These are phyloP conservation scores for Marasmius oreades DNA, from an alignment of 1,284 basidiomycete species.

Conservation along the genomic window DNA sequence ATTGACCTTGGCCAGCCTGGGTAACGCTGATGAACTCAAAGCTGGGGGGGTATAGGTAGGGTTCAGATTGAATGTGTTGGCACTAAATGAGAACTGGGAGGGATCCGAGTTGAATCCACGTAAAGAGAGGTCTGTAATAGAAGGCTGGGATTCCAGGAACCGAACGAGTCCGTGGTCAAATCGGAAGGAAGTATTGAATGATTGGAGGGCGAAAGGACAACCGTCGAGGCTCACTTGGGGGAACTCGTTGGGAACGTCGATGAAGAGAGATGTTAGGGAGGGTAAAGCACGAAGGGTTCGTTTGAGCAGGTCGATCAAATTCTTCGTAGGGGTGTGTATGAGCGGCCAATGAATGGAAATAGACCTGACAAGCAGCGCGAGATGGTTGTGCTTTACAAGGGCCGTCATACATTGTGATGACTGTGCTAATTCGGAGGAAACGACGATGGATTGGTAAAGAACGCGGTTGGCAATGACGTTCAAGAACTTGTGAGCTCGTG, in stretches of 20 bases:
- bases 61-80: conserved; percentile 19
- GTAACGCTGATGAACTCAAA: conserved; percentile 40
- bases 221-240: conserved; percentile 42
- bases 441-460: conserved; percentile 44
- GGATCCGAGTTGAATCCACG: conserved; percentile 36
- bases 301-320: conserved; percentile 47
- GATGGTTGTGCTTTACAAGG: conserved; percentile 31
- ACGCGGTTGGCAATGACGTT: conserved; percentile 36
- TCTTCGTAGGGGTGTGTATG: conserved; percentile 29
- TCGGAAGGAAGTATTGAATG: conserved; percentile 50
- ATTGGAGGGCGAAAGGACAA: conserved; percentile 38
- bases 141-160: conserved; percentile 50
- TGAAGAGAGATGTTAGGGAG: conserved; percentile 37
- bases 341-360: conserved; percentile 41
- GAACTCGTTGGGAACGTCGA: conserved; percentile 41
- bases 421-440: conserved; percentile 22
- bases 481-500: conserved; percentile 33
- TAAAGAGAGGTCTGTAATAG: conserved; percentile 48
- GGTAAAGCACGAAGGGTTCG: conserved; percentile 36
- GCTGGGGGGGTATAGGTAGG: conserved; percentile 23
- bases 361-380: conserved; percentile 38
- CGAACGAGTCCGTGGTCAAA: conserved; percentile 42
- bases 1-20: conserved; percentile 45
- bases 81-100: conserved; percentile 22
- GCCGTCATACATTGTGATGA: conserved; percentile 36